These are phyloP conservation scores for Scytalidium lignicola DNA, from an alignment of 2,329 filamentous ascomycete genomes.

Conservation along the genomic window DNA sequence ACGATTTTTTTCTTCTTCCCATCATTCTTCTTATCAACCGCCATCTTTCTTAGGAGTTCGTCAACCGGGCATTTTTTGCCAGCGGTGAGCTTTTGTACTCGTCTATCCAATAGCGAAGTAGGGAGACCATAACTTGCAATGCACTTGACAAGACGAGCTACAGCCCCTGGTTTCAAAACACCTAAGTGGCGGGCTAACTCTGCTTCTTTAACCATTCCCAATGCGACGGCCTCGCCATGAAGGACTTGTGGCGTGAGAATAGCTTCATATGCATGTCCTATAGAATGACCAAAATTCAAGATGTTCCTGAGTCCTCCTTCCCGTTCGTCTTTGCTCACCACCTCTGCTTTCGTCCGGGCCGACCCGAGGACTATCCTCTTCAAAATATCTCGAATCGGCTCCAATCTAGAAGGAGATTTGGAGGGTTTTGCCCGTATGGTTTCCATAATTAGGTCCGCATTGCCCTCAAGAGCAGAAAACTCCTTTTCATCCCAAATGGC, in stretches of 20 bases:
- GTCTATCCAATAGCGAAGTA: conserved; percentile 77
- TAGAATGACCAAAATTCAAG: conserved; percentile 96
- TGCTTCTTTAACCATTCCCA: conserved; percentile 98
- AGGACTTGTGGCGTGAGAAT: conserved; percentile 92
- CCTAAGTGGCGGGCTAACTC: conserved; percentile 88
- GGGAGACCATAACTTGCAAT: conserved; percentile 91
- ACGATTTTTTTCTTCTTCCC: conserved; percentile 95
- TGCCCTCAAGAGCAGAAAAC: conserved; percentile 77
- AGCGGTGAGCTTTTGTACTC: conserved; percentile 74
- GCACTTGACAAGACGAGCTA: conserved; percentile 86
- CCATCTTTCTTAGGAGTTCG: conserved; percentile 85
- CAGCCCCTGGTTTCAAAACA: conserved; percentile 76
- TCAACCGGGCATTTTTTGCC: conserved; percentile 86
- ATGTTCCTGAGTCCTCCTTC: conserved; percentile 92
- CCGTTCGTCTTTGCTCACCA: conserved; percentile 90
- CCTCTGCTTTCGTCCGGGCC: conserved; percentile 87
- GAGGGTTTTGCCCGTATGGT: conserved; percentile 60
- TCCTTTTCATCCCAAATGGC: conserved; percentile 91
- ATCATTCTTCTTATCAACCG: conserved; percentile 97
- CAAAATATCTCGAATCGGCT: conserved; percentile 63
- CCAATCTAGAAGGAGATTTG: conserved; percentile 51
- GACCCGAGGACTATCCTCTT: conserved; percentile 83
- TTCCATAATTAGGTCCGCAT: conserved; percentile 70
- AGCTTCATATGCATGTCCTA: conserved; percentile 93
- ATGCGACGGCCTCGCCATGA: conserved; percentile 92